Percentiles rank a stretch among this genome's conserved stretches.
Conservation (phyloP, 2,329 filamentous ascomycete species). For the Fusarium cyanostomum region DNA sequence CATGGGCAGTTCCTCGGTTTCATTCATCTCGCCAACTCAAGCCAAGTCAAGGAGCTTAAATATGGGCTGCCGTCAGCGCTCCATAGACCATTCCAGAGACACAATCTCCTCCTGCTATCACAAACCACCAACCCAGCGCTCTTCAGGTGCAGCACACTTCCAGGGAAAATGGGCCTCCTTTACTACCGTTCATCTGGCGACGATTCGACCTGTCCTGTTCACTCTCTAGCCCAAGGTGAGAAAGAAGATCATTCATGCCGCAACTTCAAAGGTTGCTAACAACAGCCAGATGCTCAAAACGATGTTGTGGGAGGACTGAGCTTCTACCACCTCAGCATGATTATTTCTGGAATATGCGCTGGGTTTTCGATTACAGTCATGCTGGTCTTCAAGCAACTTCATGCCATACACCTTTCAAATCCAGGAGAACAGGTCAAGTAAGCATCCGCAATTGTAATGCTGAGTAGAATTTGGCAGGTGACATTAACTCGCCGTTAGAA, state of each 20-base stretch:
- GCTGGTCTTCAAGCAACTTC: conserved; percentile 21
- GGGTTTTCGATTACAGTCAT: conserved; percentile 27
- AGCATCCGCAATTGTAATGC: not conserved
- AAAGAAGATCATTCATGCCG: not conserved
- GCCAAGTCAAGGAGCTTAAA: too few species aligned
- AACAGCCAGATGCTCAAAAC: conserved; percentile 13
- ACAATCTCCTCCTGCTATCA: too few species aligned
- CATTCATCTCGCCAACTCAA: too few species aligned
- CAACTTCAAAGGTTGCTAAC: not conserved
- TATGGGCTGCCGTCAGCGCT: too few species aligned
- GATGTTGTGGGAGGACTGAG: conserved; percentile 10
- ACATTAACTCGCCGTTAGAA: conserved; percentile 1
- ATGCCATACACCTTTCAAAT: conserved; percentile 33
- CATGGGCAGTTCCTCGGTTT: too few species aligned
- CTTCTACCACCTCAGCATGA: conserved; percentile 31
- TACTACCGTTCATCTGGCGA: not conserved
- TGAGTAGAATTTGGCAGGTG: fast-evolving
- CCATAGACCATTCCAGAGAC: too few species aligned
- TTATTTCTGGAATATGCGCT: conserved; percentile 31
- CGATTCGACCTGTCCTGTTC: conserved; percentile 6
- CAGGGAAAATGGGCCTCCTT: not conserved
- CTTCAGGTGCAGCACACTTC: too few species aligned
- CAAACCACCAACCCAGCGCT: too few species aligned
- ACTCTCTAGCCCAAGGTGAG: conserved; percentile 18
- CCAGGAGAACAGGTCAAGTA: conserved; percentile 39